Evolutionary conservation across 306 rosid species (phyloP).

Genomic region (Begonia loranthoides): DNA sequence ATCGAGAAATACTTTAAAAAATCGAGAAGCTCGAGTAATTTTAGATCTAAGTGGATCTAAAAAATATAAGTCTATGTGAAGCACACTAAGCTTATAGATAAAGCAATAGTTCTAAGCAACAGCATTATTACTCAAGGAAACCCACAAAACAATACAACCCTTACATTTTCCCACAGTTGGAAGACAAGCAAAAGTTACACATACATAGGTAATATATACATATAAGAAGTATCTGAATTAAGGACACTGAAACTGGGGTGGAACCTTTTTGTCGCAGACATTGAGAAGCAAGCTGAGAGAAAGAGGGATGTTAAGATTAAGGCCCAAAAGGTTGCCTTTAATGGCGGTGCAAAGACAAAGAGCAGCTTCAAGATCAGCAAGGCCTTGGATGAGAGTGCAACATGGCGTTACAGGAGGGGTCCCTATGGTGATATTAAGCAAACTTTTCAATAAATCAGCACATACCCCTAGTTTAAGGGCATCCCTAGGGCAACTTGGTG

Average conservation of each 20-base stretch:
- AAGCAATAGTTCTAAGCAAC: no score
- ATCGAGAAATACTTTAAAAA: no score
- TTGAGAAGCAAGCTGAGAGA: slow-evolving; percentile 52
- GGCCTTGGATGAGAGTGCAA: slow-evolving; percentile 40
- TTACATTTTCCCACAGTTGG: no score
- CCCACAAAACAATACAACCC: no score
- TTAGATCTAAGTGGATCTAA: no score
- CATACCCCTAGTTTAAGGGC: slow-evolving; percentile 53
- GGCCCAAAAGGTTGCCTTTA: slow-evolving; percentile 45
- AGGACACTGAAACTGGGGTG: slow-evolving; percentile 39
- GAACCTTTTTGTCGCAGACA: slow-evolving; percentile 46
- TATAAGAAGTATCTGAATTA: slow-evolving; percentile 10
- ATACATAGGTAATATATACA: background rate
- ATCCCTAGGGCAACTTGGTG: slow-evolving; percentile 45
- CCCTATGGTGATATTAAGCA: slow-evolving; percentile 45
- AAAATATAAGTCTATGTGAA: no score
- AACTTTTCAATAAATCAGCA: slow-evolving; percentile 39
- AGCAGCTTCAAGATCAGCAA: slow-evolving; percentile 74
- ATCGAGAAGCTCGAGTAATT: no score
- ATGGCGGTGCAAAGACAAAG: slow-evolving; percentile 84
- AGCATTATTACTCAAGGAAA: no score
- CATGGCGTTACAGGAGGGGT: slow-evolving; percentile 54
- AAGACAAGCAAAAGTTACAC: slow-evolving; percentile 1
- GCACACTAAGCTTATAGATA: no score
- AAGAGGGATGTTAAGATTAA: slow-evolving; percentile 51